Percentiles rank a stretch among this genome's conserved stretches.
Evolutionary conservation across 2,329 filamentous ascomycete genomes (phyloP).

Genomic region (Volutella citrinella): DNA sequence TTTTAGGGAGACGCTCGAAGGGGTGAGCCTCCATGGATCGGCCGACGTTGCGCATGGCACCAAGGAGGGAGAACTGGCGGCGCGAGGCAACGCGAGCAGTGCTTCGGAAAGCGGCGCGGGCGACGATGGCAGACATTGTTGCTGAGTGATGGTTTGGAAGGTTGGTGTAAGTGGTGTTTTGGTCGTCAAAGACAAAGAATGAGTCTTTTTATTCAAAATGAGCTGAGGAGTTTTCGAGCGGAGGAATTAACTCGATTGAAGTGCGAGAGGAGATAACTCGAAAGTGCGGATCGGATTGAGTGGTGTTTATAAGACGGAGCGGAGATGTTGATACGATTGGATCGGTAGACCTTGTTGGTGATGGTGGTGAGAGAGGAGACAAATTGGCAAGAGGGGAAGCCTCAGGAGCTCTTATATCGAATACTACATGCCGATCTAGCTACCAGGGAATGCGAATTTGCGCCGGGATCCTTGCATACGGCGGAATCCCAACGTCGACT

Average conservation of each 20-base stretch:
- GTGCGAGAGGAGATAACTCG: conserved; percentile 12
- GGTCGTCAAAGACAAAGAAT: conserved; percentile 4
- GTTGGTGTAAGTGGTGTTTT: conserved; percentile 17
- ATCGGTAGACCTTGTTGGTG: conserved; percentile 16
- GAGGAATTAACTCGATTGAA: conserved; percentile 11
- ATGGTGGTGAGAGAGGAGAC: conserved; percentile 18
- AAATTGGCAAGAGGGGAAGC: conserved; percentile 14
- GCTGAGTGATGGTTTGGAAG: conserved; percentile 14
- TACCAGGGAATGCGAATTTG: conserved; percentile 11
- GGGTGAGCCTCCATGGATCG: conserved; percentile 35
- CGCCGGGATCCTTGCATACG: conserved; percentile 17
- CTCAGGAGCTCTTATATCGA: conserved; percentile 22
- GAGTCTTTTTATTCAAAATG: conserved; percentile 5
- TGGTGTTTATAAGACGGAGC: conserved; percentile 12
- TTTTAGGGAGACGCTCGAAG: conserved; percentile 30
- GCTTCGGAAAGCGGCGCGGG: conserved; percentile 26
- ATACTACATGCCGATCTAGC: conserved; percentile 11
- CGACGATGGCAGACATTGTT: conserved; percentile 27
- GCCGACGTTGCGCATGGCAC: conserved; percentile 29
- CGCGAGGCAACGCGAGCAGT: conserved; percentile 28
- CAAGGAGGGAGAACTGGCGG: conserved; percentile 34
- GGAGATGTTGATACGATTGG: too few species aligned
- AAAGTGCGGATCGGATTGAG: conserved; percentile 19
- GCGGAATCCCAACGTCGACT: conserved; percentile 21
- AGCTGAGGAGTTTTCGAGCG: conserved; percentile 7